phyloP scores from a whole-genome alignment of 1,139 yeast species.

The Candida tropicalis region DNA sequence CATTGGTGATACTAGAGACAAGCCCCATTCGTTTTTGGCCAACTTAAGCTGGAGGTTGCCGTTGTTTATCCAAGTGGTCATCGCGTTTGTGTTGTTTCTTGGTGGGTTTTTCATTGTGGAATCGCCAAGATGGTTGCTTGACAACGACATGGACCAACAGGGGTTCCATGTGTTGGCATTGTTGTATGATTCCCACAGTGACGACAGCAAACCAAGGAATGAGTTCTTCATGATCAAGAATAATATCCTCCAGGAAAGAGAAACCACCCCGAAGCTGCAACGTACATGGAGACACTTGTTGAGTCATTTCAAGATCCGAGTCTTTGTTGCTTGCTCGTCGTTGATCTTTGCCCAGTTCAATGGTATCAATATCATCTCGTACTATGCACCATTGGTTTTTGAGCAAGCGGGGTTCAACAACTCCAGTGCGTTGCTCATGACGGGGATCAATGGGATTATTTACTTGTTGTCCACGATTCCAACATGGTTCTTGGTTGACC shows the following conservation, averaged over 20 bases:
- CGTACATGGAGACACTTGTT: slow-evolving; percentile 51
- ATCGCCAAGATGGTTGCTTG: slow-evolving; percentile 57
- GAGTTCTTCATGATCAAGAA: slow-evolving; percentile 82
- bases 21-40: slow-evolving; percentile 44
- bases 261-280: slow-evolving; percentile 41
- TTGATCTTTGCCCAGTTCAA: slow-evolving; percentile 58
- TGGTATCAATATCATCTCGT: slow-evolving; percentile 57
- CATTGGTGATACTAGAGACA: slow-evolving; percentile 39
- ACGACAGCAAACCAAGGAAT: slow-evolving; percentile 45
- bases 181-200: slow-evolving; percentile 60
- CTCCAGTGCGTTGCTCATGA: slow-evolving; percentile 52
- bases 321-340: slow-evolving; percentile 52
- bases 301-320: slow-evolving; percentile 37
- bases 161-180: slow-evolving; percentile 79
- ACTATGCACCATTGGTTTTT: slow-evolving; percentile 59
- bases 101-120: slow-evolving; percentile 60
- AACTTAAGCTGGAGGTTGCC: slow-evolving; percentile 57
- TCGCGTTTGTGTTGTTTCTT: slow-evolving; percentile 46
- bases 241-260: slow-evolving; percentile 59
- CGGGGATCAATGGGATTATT: slow-evolving; percentile 54
- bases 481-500: slow-evolving; percentile 66
- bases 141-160: slow-evolving; percentile 51
- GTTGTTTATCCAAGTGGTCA: slow-evolving; percentile 48
- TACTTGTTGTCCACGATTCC: slow-evolving; percentile 52
- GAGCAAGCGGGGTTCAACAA: slow-evolving; percentile 55